Conservation (phyloP, 2,329 filamentous ascomycete species). For the Botryotinia globosa region DNA sequence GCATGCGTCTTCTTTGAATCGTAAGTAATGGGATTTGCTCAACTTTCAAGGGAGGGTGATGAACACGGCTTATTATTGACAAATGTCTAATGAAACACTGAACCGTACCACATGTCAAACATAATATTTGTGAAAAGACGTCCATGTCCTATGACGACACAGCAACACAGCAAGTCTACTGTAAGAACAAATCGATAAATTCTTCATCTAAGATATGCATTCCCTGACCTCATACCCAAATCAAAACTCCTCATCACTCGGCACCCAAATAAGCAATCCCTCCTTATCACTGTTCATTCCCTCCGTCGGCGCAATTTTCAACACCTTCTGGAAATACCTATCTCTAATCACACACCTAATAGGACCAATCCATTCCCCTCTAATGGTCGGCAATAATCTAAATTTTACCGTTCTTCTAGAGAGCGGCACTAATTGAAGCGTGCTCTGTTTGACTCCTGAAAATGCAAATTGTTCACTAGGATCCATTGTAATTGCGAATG, state of each 20-base stretch:
- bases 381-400: conserved; percentile 65
- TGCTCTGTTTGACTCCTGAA: conserved; percentile 78
- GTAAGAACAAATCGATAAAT: neutral
- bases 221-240: neutral
- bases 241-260: conserved; percentile 37
- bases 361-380: conserved; percentile 68
- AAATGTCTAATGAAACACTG: neutral
- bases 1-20: neutral
- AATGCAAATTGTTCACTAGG: conserved; percentile 91
- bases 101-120: neutral
- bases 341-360: conserved; percentile 72
- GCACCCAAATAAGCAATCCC: conserved; percentile 62
- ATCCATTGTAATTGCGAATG: conserved; percentile 90
- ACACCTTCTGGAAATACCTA: conserved; percentile 87
- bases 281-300: conserved; percentile 65
- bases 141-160: neutral
- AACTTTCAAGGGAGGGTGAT: neutral
- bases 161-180: neutral
- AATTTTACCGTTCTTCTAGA: conserved; percentile 74
- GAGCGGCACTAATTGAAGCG: conserved; percentile 77
- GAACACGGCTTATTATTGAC: neutral
- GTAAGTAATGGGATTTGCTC: neutral
- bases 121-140: neutral
- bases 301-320: conserved; percentile 77
- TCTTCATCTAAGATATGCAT: neutral